Percentiles rank a stretch among this genome's conserved stretches.
Conservation (phyloP, 2,329 filamentous ascomycete genomes). For the Aspergillus sp. region DNA sequence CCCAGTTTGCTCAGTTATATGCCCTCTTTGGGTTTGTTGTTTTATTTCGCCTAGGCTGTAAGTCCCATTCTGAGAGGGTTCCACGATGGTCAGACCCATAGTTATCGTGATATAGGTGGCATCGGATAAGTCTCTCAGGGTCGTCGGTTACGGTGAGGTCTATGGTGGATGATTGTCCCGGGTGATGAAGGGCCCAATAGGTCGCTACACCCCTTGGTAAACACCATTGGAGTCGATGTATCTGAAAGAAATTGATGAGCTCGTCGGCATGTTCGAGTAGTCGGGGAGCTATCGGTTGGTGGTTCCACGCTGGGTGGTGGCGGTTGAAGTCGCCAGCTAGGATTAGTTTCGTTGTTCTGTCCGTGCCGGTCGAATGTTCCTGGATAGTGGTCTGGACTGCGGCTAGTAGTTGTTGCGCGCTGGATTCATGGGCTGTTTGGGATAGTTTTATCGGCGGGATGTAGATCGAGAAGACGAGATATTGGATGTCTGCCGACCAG, state of each 20-base stretch:
- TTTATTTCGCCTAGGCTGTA: conserved; percentile 1
- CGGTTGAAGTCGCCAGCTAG: conserved; percentile 16
- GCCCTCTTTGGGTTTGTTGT: conserved; percentile 9
- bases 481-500: conserved; percentile 14
- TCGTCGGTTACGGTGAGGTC: conserved; percentile 17
- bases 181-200: conserved; percentile 10
- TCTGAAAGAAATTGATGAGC: conserved; percentile 18
- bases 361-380: background rate
- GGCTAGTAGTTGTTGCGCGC: background rate
- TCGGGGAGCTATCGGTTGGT: conserved; percentile 3
- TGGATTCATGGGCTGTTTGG: background rate
- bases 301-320: conserved; percentile 12
- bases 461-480: conserved; percentile 20
- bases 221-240: conserved; percentile 11
- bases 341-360: conserved; percentile 4
- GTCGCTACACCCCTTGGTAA: conserved; percentile 7
- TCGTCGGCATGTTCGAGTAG: conserved; percentile 10
- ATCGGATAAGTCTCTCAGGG: conserved; percentile 17
- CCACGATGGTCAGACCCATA: conserved; percentile 21
- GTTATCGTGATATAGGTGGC: conserved; percentile 22
- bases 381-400: conserved; percentile 4
- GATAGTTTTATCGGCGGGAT: conserved; percentile 6
- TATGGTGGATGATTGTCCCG: conserved; percentile 11
- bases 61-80: conserved; percentile 21
- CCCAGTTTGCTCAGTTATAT: conserved; percentile 15